Conservation (phyloP, 2,329 filamentous ascomycete species). For the Myriosclerotinia curreyana region DNA sequence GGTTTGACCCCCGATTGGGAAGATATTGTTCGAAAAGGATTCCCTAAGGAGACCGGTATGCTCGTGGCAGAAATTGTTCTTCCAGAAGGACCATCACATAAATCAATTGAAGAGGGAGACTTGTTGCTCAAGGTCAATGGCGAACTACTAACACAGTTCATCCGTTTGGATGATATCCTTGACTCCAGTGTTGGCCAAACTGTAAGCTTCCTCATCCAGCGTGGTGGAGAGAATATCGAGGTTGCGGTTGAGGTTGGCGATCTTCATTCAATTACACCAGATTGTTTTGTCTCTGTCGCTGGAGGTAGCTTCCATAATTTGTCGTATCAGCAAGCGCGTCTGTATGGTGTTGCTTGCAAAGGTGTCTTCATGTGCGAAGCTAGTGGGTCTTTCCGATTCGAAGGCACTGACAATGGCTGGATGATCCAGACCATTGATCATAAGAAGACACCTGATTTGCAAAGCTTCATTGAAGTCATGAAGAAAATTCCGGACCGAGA, state of each 20-base stretch:
- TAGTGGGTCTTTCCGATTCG: constrained; percentile 90
- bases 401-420: constrained; percentile 88
- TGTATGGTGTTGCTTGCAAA: constrained; percentile 88
- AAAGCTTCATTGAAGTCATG: constrained; percentile 88
- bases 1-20: constrained; percentile 86
- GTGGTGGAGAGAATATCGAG: constrained; percentile 83
- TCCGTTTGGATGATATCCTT: constrained; percentile 84
- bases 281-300: constrained; percentile 90
- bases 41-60: constrained; percentile 94
- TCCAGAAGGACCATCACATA: constrained; percentile 81
- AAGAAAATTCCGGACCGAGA: constrained; percentile 77
- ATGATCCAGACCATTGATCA: constrained; percentile 90
- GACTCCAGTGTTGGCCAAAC: constrained; percentile 79
- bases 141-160: constrained; percentile 88
- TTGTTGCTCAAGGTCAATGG: constrained; percentile 91
- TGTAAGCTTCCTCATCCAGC: constrained; percentile 80
- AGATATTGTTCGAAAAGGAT: constrained; percentile 73
- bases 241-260: constrained; percentile 79
- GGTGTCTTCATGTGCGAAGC: constrained; percentile 96
- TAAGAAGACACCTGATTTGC: constrained; percentile 81
- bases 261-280: constrained; percentile 90
- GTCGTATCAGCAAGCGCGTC: constrained; percentile 94
- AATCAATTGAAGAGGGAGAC: constrained; percentile 89
- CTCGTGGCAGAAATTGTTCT: constrained; percentile 93
- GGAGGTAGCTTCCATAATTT: constrained; percentile 94